Base-by-base conservation (phyloP, 192 early-diverging fungal genomes). In the Coemansia aciculifera region DNA sequence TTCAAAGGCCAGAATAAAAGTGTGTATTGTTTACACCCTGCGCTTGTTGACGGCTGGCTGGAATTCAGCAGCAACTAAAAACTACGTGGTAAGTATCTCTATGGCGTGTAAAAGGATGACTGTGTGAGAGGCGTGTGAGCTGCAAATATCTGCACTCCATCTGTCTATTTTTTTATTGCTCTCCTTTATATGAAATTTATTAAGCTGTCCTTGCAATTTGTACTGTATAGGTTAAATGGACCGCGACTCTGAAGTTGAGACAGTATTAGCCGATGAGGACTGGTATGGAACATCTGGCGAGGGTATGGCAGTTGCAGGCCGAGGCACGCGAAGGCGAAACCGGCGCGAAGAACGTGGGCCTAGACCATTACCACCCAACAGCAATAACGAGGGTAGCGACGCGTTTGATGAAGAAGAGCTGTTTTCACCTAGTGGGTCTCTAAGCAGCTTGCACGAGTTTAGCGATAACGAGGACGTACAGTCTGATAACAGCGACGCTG, bases 401-500 rank as follows among this genome's bases (percentile, higher is more conserved):
- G 32, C 43, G 21, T 81, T 81, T 59, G 74, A 81, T 38, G 79
- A 81, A 17, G 79, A 81, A 31, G 79, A 76, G 62, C 54, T 76
- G 12, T 81, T 81, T 52, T 81, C 79, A 7, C 52, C 79, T 0
- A 81, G 79, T 42, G 74, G 79, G 15, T 81, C 79, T 12, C 54
- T 81, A 29, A 81, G 79, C 61, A 81, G 79, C 27, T 59, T 81
- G 39, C 69, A 81, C 38, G 79, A 76, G 71, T 81, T 81, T 63
- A 81, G 79, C 60, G 79, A 74, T 24, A 64, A 34, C 5, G 76
- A 69, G 12, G 44, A 31, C 19, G 46, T 29, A 44, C 39, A 43
- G 38, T 42, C 59, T 36, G 64, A 52, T 27, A 56, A 48, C 46
- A 71, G 46, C 31, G 37, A 54, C 23, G 23, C 34, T 39, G 56